Conservation (phyloP, 2,329 filamentous ascomycete genomes). For the Talaromyces verruculosus region DNA sequence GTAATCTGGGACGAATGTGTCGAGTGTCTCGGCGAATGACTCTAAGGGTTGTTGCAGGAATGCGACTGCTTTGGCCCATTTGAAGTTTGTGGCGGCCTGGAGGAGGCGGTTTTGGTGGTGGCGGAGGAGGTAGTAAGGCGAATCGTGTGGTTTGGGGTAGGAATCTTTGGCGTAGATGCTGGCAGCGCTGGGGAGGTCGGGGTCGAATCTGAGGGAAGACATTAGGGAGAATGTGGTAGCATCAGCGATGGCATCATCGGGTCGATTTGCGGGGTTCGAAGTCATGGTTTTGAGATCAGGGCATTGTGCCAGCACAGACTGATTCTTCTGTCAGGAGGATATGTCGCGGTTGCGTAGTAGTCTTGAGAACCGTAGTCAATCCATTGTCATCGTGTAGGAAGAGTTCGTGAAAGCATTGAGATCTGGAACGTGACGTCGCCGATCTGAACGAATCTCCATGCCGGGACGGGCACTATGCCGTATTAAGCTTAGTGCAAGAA, state of each 20-base stretch:
- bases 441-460: not conserved
- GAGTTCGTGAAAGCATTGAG: not conserved
- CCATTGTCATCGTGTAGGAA: not conserved
- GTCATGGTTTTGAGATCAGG: conserved; percentile 6
- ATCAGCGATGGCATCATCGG: not conserved
- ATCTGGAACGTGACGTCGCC: not conserved
- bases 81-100: conserved; percentile 54
- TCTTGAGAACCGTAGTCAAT: not conserved
- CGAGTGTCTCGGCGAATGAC: conserved; percentile 30
- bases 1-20: conserved; percentile 35
- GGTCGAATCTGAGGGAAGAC: conserved; percentile 71
- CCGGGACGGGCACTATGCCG: not conserved
- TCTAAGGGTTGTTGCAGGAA: conserved; percentile 35
- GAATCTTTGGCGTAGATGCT: conserved; percentile 31
- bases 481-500: not conserved
- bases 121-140: conserved; percentile 74
- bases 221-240: conserved; percentile 59
- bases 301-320: not conserved
- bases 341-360: too few relatives aligned
- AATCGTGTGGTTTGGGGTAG: conserved; percentile 46
- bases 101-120: conserved; percentile 77
- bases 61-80: conserved; percentile 41
- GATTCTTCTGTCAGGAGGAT: not conserved
- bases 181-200: conserved; percentile 48
- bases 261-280: not conserved